Percentiles rank a stretch among this genome's conserved stretches.
These are phyloP conservation scores for Leccinellum luteum DNA, from an alignment of 768 basidiomycete species.

Conservation along the genomic window DNA sequence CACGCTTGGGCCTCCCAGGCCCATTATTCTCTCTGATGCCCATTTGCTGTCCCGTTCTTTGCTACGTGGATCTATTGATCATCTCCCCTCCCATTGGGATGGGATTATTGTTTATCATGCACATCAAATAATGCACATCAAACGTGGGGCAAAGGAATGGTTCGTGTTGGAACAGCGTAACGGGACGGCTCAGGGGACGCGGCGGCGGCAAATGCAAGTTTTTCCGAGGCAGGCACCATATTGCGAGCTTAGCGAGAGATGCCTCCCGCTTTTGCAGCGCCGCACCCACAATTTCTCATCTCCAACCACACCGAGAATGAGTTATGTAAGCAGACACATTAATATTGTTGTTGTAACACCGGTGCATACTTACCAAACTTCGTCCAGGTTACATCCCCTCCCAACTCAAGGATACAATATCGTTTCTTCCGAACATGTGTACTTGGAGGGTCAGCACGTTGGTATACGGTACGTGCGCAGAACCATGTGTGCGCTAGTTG, in stretches of 20 bases:
- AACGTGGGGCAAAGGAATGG: neutral
- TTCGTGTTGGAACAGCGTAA: neutral
- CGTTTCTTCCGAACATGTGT: neutral
- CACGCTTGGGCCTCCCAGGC: neutral
- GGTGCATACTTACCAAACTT: neutral
- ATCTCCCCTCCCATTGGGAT: neutral
- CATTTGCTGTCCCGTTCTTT: neutral
- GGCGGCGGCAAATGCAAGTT: neutral
- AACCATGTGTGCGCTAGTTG: neutral
- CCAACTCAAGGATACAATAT: neutral
- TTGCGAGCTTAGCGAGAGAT: neutral
- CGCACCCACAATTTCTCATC: neutral
- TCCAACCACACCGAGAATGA: neutral
- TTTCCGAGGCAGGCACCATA: neutral
- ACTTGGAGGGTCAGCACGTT: neutral
- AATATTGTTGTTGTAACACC: neutral
- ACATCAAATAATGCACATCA: neutral
- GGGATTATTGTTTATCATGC: neutral
- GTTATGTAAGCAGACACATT: neutral
- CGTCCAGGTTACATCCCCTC: neutral
- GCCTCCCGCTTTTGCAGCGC: neutral
- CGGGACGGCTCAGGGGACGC: neutral
- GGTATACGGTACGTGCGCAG: neutral
- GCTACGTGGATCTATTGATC: neutral
- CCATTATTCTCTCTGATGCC: neutral